phyloP scores from a whole-genome alignment of 2,329 filamentous ascomycete species.

The Lecanoromycetidae sp. region DNA sequence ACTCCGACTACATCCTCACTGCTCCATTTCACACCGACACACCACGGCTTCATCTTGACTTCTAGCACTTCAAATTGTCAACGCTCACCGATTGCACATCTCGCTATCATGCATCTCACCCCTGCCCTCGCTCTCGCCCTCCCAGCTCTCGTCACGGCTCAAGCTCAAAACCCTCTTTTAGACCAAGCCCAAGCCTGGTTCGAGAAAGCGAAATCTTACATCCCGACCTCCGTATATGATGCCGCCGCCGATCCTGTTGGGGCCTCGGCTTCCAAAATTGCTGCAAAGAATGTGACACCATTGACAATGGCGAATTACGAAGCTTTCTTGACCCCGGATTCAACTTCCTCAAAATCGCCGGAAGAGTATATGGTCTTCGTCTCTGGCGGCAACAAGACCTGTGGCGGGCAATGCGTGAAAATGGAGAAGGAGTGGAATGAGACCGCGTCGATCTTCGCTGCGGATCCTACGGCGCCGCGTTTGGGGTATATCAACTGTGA shows the following conservation, averaged over 20 bases:
- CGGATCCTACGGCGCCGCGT: conserved; percentile 42
- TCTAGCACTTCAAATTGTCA: not conserved
- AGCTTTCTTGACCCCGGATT: conserved; percentile 35
- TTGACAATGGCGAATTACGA: conserved; percentile 48
- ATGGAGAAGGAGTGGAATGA: conserved; percentile 43
- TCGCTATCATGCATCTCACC: conserved; percentile 40
- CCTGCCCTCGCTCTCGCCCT: conserved; percentile 39
- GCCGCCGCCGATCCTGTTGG: conserved; percentile 20
- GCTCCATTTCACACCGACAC: too few relatives aligned
- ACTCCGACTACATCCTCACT: not conserved
- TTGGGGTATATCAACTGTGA: conserved; percentile 51
- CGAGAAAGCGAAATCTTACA: conserved; percentile 41
- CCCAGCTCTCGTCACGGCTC: conserved; percentile 37
- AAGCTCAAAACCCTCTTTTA: conserved; percentile 44
- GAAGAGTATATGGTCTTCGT: conserved; percentile 48
- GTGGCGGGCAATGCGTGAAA: conserved; percentile 41
- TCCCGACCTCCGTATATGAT: conserved; percentile 37
- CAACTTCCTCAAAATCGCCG: conserved; percentile 32
- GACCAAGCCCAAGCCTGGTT: conserved; percentile 37
- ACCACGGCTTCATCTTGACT: too few relatives aligned
- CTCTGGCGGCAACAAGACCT: conserved; percentile 53
- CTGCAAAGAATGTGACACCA: conserved; percentile 38
- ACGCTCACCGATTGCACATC: not conserved
- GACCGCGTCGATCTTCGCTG: conserved; percentile 41
- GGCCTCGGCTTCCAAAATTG: conserved; percentile 26